phyloP scores from a whole-genome alignment of 2,329 filamentous ascomycete genomes.

The Cryphonectria carpinicola region DNA sequence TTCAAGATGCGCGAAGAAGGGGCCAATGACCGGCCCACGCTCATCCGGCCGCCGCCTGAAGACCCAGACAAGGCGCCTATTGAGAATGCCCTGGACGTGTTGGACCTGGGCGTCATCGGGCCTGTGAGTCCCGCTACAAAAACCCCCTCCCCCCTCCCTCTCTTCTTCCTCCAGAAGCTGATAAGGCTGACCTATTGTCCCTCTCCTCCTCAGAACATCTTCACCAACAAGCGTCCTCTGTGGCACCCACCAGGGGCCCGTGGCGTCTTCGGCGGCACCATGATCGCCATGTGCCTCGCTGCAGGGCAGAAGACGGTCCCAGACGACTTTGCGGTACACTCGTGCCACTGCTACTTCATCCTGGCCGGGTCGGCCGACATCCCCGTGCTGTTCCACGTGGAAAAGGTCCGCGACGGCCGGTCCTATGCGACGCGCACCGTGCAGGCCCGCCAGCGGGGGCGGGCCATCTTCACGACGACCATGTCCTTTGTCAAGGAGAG shows the following conservation, averaged over 20 bases:
- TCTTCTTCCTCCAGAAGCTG: background rate
- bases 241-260: conserved; percentile 93
- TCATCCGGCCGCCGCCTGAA: conserved; percentile 75
- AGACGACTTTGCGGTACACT: conserved; percentile 80
- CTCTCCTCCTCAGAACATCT: conserved; percentile 64
- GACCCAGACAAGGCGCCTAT: conserved; percentile 77
- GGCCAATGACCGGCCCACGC: conserved; percentile 48
- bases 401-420: conserved; percentile 86
- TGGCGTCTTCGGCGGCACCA: conserved; percentile 90
- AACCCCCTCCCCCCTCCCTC: background rate
- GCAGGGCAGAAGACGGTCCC: conserved; percentile 89
- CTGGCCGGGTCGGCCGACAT: conserved; percentile 83
- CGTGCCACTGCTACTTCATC: conserved; percentile 99
- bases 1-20: conserved; percentile 23
- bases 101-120: conserved; percentile 74
- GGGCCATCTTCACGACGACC: conserved; percentile 93
- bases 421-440: conserved; percentile 93
- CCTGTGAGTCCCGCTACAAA: conserved; percentile 57
- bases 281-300: conserved; percentile 88
- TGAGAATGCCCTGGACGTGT: conserved; percentile 88
- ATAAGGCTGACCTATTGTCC: background rate
- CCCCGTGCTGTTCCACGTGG: conserved; percentile 93
- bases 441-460: conserved; percentile 87
- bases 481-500: conserved; percentile 80
- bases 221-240: conserved; percentile 83